phyloP scores from a whole-genome alignment of 129 eudicot species.

The Escallonia herrerae region DNA sequence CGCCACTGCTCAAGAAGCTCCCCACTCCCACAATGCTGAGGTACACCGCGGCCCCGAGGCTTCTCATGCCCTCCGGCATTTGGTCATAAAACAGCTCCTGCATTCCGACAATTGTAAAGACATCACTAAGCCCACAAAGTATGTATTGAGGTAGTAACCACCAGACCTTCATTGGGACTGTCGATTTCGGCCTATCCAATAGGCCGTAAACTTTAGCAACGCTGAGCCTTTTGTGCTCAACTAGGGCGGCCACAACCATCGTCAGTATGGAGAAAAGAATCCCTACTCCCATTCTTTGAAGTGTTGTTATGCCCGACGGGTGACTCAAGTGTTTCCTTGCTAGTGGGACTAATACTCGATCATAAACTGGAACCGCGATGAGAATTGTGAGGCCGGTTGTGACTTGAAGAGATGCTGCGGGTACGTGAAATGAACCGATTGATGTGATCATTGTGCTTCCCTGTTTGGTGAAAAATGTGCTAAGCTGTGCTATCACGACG shows the following conservation, averaged over 20 bases:
- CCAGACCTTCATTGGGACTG: slow-evolving; percentile 37
- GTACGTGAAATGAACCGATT: slow-evolving; percentile 26
- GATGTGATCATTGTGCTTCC: slow-evolving; percentile 39
- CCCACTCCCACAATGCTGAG: slow-evolving; percentile 41
- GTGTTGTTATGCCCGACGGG: slow-evolving; percentile 52
- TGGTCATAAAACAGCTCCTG: slow-evolving; percentile 58
- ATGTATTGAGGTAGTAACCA: slow-evolving; percentile 48
- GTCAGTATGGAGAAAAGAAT: slow-evolving; percentile 31
- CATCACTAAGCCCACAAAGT: slow-evolving; percentile 33
- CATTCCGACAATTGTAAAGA: slow-evolving; percentile 44
- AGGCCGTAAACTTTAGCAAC: slow-evolving; percentile 30
- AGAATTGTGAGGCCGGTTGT: slow-evolving; percentile 49
- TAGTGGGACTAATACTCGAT: slow-evolving; percentile 35
- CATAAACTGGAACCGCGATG: slow-evolving; percentile 34
- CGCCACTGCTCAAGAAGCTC: slow-evolving; percentile 32
- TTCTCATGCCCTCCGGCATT: slow-evolving; percentile 48
- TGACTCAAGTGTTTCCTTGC: slow-evolving; percentile 33
- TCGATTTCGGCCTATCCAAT: slow-evolving; percentile 15
- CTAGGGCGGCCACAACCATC: slow-evolving; percentile 41
- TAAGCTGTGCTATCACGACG: slow-evolving; percentile 42
- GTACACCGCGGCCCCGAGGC: slow-evolving; percentile 45
- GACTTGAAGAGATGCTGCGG: slow-evolving; percentile 50
- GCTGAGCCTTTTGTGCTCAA: slow-evolving; percentile 32
- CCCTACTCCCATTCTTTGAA: slow-evolving; percentile 56
- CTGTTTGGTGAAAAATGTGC: slow-evolving; percentile 58